Base-by-base conservation (phyloP, 2,329 filamentous ascomycete genomes). In the Fusarium succisae region DNA sequence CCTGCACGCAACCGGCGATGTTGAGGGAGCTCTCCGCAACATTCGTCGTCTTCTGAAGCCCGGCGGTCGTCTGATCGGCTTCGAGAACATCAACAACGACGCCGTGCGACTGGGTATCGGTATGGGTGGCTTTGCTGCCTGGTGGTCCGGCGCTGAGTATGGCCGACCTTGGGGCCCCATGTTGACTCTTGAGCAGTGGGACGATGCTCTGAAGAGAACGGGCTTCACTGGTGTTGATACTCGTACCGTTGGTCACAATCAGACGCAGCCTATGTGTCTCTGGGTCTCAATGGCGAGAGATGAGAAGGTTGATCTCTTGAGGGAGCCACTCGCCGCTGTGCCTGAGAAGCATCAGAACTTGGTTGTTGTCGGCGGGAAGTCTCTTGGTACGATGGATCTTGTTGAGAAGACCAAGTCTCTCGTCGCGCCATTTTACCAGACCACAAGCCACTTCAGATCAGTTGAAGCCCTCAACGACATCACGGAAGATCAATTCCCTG, bases 211-310 rank as follows among this genome's bases (percentile, higher is more conserved):
- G 5, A 48, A 63, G 24, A 60, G 50, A 4, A 57, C 61, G 0
- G 70, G 69, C 13, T 73, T 73, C 18, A 56, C 65, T 2, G 70
- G 70, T 12, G 65, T 69, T 4, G 69, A 73, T 12, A 72, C 68
- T 1, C 59, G 62, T 37, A 69, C 58, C 2, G 14, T 66, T 6
- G 64, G 45, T 3, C 51, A 59, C 10, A 51, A 68, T 26, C 60
- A 63, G 60, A 63, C 60, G 1, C 60, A 63, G 53, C 60, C 60
- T 3, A 63, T 63, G 60, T 63, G 60, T 14, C 60, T 63, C 5
- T 63, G 60, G 60, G 48, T 58, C 35, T 63, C 60, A 1, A 63
- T 63, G 60, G 60, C 60, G 0, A 58, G 51, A 17, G 60, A 63
- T 26, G 60, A 58, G 5, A 58, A 35, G 22, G 26, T 63, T 26